Conservation (phyloP, 2,329 filamentous ascomycete species). For the Neocucurbitaria cava region DNA sequence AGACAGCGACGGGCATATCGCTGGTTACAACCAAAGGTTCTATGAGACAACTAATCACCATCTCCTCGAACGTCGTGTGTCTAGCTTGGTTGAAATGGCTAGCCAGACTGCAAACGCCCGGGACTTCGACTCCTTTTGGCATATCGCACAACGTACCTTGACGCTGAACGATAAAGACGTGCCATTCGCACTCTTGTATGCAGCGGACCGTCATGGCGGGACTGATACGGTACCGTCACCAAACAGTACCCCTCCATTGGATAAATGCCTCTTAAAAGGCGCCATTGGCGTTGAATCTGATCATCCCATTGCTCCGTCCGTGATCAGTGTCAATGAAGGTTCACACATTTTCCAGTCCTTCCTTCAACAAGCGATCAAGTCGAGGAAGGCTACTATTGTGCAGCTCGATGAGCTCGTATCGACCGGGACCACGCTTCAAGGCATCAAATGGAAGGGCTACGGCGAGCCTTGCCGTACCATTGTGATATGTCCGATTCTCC, state of each 20-base stretch:
- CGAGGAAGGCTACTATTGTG: conserved; percentile 37
- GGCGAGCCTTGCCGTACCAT: conserved; percentile 44
- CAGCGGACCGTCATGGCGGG: conserved; percentile 17
- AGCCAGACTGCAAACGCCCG: conserved; percentile 73
- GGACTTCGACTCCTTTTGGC: conserved; percentile 74
- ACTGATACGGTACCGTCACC: conserved; percentile 26
- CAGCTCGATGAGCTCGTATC: conserved; percentile 38
- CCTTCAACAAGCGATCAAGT: conserved; percentile 34
- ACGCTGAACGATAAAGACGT: conserved; percentile 68
- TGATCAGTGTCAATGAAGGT: conserved; percentile 33
- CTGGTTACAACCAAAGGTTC: conserved; percentile 76
- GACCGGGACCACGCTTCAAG: conserved; percentile 29
- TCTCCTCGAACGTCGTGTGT: conserved; percentile 29
- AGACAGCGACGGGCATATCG: conserved; percentile 70
- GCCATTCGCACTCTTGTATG: conserved; percentile 36
- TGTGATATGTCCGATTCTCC: conserved; percentile 47
- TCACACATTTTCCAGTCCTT: conserved; percentile 28
- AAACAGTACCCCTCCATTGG: conserved; percentile 10
- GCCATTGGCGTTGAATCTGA: conserved; percentile 29
- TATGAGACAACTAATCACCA: conserved; percentile 74
- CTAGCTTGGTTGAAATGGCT: conserved; percentile 69
- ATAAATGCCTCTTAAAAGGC: conserved; percentile 32
- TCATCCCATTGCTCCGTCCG: conserved; percentile 34
- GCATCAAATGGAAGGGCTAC: conserved; percentile 44
- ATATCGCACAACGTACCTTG: conserved; percentile 68